These are phyloP conservation scores for Komagataella ulmi DNA, from an alignment of 805 yeast species.

Conservation along the genomic window DNA sequence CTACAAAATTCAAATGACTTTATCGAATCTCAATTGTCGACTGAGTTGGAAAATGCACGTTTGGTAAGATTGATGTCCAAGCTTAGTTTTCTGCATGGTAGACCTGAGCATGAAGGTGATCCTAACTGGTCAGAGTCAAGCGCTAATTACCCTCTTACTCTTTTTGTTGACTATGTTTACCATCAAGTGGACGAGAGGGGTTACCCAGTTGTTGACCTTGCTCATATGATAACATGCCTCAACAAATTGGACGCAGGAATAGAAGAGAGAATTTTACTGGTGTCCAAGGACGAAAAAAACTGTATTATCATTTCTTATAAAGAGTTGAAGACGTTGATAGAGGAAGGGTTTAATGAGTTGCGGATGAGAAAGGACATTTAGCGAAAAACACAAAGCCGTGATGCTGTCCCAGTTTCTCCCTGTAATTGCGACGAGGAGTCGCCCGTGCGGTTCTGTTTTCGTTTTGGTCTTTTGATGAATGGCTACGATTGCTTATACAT, in stretches of 20 bases:
- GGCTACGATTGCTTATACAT: neutral
- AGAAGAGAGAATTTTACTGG: slow-evolving; percentile 69
- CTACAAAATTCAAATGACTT: slow-evolving; percentile 40
- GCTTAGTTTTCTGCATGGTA: slow-evolving; percentile 62
- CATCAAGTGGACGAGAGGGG: slow-evolving; percentile 74
- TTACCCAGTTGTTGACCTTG: slow-evolving; percentile 65
- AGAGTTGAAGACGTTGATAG: slow-evolving; percentile 65
- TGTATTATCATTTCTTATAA: slow-evolving; percentile 79
- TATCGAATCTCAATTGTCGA: slow-evolving; percentile 45
- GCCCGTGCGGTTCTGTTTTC: neutral
- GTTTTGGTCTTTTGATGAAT: neutral
- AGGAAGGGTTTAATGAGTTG: slow-evolving; percentile 47
- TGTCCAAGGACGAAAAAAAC: slow-evolving; percentile 73
- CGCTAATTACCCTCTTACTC: slow-evolving; percentile 52
- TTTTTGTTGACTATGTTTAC: slow-evolving; percentile 78
- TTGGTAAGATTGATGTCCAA: slow-evolving; percentile 73
- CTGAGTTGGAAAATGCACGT: slow-evolving; percentile 82
- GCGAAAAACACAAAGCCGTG: neutral
- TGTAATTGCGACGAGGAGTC: neutral
- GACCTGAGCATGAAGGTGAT: slow-evolving; percentile 47
- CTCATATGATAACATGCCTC: slow-evolving; percentile 64
- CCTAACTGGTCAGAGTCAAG: slow-evolving; percentile 64
- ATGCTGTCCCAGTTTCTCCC: neutral
- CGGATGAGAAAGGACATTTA: slow-evolving; percentile 6
- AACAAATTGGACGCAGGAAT: slow-evolving; percentile 90